Base-by-base conservation (phyloP, 2,329 filamentous ascomycete species). In the Chalara sp. region DNA sequence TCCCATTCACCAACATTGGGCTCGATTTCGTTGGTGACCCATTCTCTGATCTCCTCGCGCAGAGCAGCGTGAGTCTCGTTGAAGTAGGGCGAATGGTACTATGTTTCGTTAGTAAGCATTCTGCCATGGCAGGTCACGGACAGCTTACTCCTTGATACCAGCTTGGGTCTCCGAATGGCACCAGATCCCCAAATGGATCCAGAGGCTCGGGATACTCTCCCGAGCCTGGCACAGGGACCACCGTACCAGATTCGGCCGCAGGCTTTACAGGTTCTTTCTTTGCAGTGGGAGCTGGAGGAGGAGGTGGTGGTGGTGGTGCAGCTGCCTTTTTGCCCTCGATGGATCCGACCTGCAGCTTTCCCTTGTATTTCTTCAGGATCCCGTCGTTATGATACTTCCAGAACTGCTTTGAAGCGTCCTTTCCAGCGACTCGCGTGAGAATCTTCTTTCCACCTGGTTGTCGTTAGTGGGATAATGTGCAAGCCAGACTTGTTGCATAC, bases 31-130 rank as follows among this genome's bases (percentile, higher is more conserved):
- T 76, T 80, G 55, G 95, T 88, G 50, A 99, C 81, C 91, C 91
- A 99, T 74, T 90, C 80, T 64, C 93, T 87, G 54, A 96, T 78
- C 75, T 99, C 93, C 58, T 83, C 85, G 54, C 93, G 89, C 46
- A 99, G 85, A 47, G 89, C 90, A 51, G 83, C 91, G 70, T 99
- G 93, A 5, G 89, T 84, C 71, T 96, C 86, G 72, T 96, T 96
- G 79, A 86, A 95, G 79, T 96, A 97, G 31, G 92, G 89, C 1
- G 92, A 96, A 74, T 95, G 88, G 72, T 96, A 95, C 87, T 95
- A 58, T 37, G 11, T 5, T 2, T 46, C 21, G 41, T 32, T 30
- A 32, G 49, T 56, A 49, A 51, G 46, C n/a, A n/a, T 31, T 11
- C 35, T n/a, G 35, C 8, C n/a, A 37, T 10, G 8, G 8, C n/a